Conservation (phyloP, 208 protist species). For the Blechomonas ayalai region DNA sequence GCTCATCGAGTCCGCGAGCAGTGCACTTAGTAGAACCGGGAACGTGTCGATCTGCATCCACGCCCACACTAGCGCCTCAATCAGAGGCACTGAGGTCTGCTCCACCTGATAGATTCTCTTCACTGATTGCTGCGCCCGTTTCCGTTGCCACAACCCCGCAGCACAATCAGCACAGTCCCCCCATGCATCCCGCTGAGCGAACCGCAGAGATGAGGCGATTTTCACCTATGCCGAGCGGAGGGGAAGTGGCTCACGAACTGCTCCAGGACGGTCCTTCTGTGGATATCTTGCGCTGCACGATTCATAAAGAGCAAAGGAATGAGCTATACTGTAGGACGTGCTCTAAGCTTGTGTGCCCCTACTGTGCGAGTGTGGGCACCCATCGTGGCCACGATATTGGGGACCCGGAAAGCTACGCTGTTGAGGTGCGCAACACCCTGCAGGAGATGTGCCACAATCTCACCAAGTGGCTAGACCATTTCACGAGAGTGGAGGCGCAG, state of each 20-base stretch:
- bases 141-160: too few relatives aligned
- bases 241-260: neutral
- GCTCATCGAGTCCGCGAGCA: too few relatives aligned
- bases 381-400: constrained; percentile 45
- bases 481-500: constrained; percentile 18
- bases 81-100: too few relatives aligned
- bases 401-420: constrained; percentile 19
- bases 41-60: too few relatives aligned
- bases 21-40: too few relatives aligned
- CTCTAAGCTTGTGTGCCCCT: constrained; percentile 46
- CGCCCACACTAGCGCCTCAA: too few relatives aligned
- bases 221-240: neutral
- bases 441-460: constrained; percentile 40
- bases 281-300: constrained; percentile 20
- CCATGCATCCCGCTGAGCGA: too few relatives aligned
- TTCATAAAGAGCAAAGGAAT: constrained; percentile 28
- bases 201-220: too few relatives aligned
- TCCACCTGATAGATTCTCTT: too few relatives aligned
- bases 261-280: neutral
- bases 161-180: too few relatives aligned
- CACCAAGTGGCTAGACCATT: constrained; percentile 31
- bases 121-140: too few relatives aligned
- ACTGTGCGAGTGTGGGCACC: constrained; percentile 55
- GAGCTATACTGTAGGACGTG: constrained; percentile 51
- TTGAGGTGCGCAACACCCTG: constrained; percentile 14